Conservation (phyloP, 2,329 filamentous ascomycete genomes). For the Colletotrichum salicis region DNA sequence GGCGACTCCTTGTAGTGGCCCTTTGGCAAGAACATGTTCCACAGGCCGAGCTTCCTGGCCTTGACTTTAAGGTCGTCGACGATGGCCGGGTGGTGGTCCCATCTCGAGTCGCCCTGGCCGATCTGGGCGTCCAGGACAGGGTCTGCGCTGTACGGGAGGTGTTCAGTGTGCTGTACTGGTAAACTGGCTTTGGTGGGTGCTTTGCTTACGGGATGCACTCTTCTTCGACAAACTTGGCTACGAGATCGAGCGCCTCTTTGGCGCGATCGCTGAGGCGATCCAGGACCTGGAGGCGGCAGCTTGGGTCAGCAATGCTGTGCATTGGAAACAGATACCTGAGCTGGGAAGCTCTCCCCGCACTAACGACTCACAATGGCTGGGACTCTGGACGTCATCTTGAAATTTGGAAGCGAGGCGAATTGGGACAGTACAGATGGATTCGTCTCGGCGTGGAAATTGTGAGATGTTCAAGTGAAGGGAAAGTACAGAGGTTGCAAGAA, state of each 20-base stretch:
- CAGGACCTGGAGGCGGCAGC: constrained; percentile 49
- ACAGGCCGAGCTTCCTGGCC: constrained; percentile 84
- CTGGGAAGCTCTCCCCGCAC: constrained; percentile 15
- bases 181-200: too few species aligned
- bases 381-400: constrained; percentile 40
- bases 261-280: constrained; percentile 83
- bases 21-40: constrained; percentile 98
- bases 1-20: constrained; percentile 96
- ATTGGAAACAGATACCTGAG: background rate
- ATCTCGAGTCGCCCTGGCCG: constrained; percentile 79
- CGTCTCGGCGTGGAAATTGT: background rate
- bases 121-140: constrained; percentile 82
- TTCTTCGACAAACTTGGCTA: constrained; percentile 96
- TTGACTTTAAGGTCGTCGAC: constrained; percentile 91
- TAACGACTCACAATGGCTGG: constrained; percentile 39
- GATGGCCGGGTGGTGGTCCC: constrained; percentile 81
- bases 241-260: constrained; percentile 83
- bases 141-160: constrained; percentile 69
- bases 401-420: background rate
- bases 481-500: background rate
- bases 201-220: constrained; percentile 88
- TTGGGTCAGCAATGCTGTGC: constrained; percentile 15
- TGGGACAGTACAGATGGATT: background rate
- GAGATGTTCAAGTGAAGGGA: background rate
- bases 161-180: too few species aligned